Conservation (phyloP, 2,329 filamentous ascomycete genomes). For the Setomelanomma holmii region DNA sequence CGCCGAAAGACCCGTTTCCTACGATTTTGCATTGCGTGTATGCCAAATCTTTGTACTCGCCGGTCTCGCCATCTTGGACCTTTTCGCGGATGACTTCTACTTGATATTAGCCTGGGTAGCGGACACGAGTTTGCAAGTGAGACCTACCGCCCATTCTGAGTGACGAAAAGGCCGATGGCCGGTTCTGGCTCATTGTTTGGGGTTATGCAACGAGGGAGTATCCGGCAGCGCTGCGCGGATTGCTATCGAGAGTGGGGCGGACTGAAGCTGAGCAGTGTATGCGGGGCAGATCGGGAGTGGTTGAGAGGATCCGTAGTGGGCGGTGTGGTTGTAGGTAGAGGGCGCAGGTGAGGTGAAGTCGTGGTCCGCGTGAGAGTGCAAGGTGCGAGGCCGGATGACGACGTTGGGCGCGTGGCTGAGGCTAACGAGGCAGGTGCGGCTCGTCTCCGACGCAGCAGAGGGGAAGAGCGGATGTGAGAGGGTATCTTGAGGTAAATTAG, state of each 20-base stretch:
- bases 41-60: slow-evolving; percentile 94
- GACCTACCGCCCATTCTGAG: slow-evolving; percentile 96
- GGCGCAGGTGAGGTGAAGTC: slow-evolving; percentile 32
- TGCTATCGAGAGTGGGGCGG: slow-evolving; percentile 53
- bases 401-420: slow-evolving; percentile 23
- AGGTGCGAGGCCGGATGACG: slow-evolving; percentile 22
- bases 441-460: slow-evolving; percentile 21
- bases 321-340: slow-evolving; percentile 28
- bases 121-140: neutral
- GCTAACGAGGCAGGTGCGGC: slow-evolving; percentile 25
- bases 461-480: slow-evolving; percentile 11
- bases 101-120: slow-evolving; percentile 40
- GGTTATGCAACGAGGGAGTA: slow-evolving; percentile 30
- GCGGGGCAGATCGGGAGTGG: slow-evolving; percentile 49
- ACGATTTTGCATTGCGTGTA: slow-evolving; percentile 99
- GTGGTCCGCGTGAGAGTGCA: slow-evolving; percentile 30
- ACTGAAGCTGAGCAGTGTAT: slow-evolving; percentile 55
- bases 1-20: slow-evolving; percentile 97
- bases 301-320: slow-evolving; percentile 64
- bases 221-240: slow-evolving; percentile 41
- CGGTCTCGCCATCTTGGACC: slow-evolving; percentile 96
- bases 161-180: slow-evolving; percentile 85
- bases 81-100: slow-evolving; percentile 97
- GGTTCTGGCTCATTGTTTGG: slow-evolving; percentile 81
- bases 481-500: slow-evolving; percentile 16